phyloP scores from a whole-genome alignment of 2,329 filamentous ascomycete genomes.

The Zymoseptoria tritici region DNA sequence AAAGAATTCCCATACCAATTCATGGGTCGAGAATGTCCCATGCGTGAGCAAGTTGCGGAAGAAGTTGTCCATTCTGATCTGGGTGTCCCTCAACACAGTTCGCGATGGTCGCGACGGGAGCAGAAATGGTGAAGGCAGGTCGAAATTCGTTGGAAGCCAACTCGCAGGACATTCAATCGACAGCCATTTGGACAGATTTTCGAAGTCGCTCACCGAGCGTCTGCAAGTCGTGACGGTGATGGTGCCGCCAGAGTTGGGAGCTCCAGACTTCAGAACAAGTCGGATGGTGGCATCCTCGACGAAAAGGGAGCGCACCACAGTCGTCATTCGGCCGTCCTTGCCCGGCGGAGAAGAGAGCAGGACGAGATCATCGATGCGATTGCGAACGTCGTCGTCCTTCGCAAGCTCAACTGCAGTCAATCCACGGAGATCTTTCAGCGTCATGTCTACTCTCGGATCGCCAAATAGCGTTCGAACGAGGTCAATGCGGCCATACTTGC shows the following conservation, averaged over 20 bases:
- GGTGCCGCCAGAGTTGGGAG: slow-evolving; percentile 69
- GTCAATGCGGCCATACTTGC: slow-evolving; percentile 93
- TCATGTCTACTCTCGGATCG: slow-evolving; percentile 78
- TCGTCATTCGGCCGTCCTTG: slow-evolving; percentile 74
- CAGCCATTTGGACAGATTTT: slow-evolving; percentile 77
- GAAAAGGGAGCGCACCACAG: slow-evolving; percentile 91
- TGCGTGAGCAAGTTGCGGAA: slow-evolving; percentile 79
- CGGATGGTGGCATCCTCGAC: slow-evolving; percentile 93
- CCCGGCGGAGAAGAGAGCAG: slow-evolving; percentile 68
- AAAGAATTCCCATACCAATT: slow-evolving; percentile 99
- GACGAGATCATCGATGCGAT: slow-evolving; percentile 89
- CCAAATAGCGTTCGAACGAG: slow-evolving; percentile 83
- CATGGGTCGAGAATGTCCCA: slow-evolving; percentile 88
- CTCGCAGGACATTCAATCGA: slow-evolving; percentile 88
- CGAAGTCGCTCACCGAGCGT: slow-evolving; percentile 80
- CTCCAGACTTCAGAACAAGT: slow-evolving; percentile 88
- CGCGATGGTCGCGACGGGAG: slow-evolving; percentile 87
- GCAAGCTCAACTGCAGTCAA: slow-evolving; percentile 92
- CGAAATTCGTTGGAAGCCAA: slow-evolving; percentile 75
- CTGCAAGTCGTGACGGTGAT: slow-evolving; percentile 94
- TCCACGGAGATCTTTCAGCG: slow-evolving; percentile 75
- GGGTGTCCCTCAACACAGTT: slow-evolving; percentile 77
- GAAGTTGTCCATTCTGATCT: slow-evolving; percentile 79
- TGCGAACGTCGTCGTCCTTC: slow-evolving; percentile 95
- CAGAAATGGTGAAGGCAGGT: slow-evolving; percentile 80